Base-by-base conservation (phyloP, 495 filamentous ascomycete species). In the Amniculicola lignicola region DNA sequence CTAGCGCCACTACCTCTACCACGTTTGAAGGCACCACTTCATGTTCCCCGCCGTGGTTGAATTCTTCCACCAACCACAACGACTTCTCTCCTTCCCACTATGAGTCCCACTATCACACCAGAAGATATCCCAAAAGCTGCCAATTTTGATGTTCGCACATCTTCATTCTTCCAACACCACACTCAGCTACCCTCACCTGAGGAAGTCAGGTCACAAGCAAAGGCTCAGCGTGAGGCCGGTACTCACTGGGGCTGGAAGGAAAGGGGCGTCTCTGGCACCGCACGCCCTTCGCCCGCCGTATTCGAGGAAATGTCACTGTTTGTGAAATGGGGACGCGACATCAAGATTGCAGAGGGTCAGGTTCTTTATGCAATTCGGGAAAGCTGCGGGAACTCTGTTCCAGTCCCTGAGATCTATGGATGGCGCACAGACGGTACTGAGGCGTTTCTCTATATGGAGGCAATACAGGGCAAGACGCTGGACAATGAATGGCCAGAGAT, bases 361-460 rank as follows among this genome's bases (percentile, higher is more conserved):
- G 71, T 66, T 62, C 70, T 76, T 15, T 72, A 70, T 67, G 67
- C 70, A 40, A 65, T 79, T 47, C 63, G 68, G 61, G 53, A 56
- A 46, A 41, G 55, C 28, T 67, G 75, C 61, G 29, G 54, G 6
- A 59, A 66, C 38, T 25, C 41, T 35, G 67, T 77, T 36, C 74
- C 75, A 21, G 72, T 76, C 9, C 75, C 75, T 1, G 74, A 80
- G 49, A 53, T 78, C 19, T 78, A 72, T 63, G 73, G 74, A 5
- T 79, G 74, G 73, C 65, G 67, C 19, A 64, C 69, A 24, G 74
- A 77, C 50, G 61, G 63, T 9, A 59, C 66, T 21, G 61, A 70
- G 43, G 64, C 69, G 1, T 79, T 78, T 54, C 73, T 77, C 31
- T 77, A 77, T 44, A 77, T 78, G 74, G 67, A 80, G 53, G 56